Evolutionary conservation across 2,329 filamentous ascomycete species (phyloP), one percentile per base, ranked within the genome.

Genomic region (Alternaria tenuissima): DNA sequence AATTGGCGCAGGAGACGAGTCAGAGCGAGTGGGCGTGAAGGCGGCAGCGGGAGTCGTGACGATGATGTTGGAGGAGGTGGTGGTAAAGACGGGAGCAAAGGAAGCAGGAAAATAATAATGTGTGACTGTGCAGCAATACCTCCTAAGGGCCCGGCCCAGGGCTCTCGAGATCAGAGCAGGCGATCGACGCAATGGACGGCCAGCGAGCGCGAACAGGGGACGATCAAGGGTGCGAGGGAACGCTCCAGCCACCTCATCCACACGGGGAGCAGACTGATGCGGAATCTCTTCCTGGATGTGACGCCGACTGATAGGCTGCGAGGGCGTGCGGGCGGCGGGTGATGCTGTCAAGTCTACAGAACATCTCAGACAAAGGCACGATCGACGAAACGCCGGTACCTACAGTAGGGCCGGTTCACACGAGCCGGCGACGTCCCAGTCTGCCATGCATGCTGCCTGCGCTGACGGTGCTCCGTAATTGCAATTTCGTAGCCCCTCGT

Each of bases 361-460:
- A 41, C 51, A 61, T 59, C 36, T 49, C 56, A 53, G 24, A 47
- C 49, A 57, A 39, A 60, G 52, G 43, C 44, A 47, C 43, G 34
- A 55, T 55, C 28, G 30, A 59, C 52, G 44, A 59, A 59, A 54
- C 57, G 52, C 57, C 48, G 58, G 55, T 53, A 54, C 43, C 51
- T 55, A 58, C 51, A 62, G 41, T 59, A 62, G 59, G 59, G 44
- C 59, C 59, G 59, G 51, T 62, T 62, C 34, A 55, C 56, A 38
- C 24, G n/a, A 51, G 43, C 54, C 44, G 54, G 24, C 34, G 20
- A 42, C 16, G 54, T 28, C 24, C 36, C 5, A 39, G 36, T 8
- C 26, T 43, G 46, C n/a, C 16, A 18, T 48, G 28, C 16, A 18
- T 48, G 28, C 46, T n/a, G 7, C 36, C 28, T 36, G 46, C 46